Percentiles rank a stretch among this genome's conserved stretches.
These are phyloP conservation scores for Kodamaea neixiangensis DNA, from an alignment of 805 yeast genomes.

Conservation along the genomic window DNA sequence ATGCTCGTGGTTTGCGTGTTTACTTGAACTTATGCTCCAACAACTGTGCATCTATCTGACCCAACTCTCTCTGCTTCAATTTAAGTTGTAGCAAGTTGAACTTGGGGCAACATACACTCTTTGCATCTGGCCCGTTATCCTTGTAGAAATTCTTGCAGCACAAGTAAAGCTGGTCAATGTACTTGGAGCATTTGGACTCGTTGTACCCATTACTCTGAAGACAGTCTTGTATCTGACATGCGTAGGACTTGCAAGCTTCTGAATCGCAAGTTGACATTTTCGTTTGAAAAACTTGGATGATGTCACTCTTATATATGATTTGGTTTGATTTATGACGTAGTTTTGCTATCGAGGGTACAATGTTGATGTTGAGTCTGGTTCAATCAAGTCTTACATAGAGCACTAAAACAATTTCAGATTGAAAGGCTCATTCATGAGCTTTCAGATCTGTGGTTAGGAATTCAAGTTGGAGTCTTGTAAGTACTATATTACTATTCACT, in stretches of 20 bases:
- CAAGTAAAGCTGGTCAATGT: conserved; percentile 68
- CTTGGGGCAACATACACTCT: conserved; percentile 78
- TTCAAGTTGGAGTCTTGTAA: no score
- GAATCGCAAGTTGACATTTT: not conserved
- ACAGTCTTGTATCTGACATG: conserved; percentile 85
- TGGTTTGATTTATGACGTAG: not conserved
- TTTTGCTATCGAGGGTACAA: no score
- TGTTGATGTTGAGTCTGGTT: no score
- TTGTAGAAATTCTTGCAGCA: conserved; percentile 74
- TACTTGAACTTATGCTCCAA: conserved; percentile 12
- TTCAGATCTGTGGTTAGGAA: no score
- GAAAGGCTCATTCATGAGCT: no score
- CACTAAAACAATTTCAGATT: no score
- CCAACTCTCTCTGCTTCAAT: conserved; percentile 61
- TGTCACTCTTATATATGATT: conserved; percentile 1
- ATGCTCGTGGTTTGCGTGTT: not conserved
- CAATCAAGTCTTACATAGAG: no score
- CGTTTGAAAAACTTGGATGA: not conserved
- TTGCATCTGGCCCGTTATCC: conserved; percentile 56
- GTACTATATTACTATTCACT: no score
- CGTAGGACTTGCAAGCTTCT: conserved; percentile 66
- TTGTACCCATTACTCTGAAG: conserved; percentile 60
- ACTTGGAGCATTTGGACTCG: conserved; percentile 70
- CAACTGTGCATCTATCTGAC: conserved; percentile 59
- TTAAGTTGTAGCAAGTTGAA: conserved; percentile 63